These are phyloP conservation scores for Leucocoprinus leucothites DNA, from an alignment of 768 basidiomycete species.

Conservation along the genomic window DNA sequence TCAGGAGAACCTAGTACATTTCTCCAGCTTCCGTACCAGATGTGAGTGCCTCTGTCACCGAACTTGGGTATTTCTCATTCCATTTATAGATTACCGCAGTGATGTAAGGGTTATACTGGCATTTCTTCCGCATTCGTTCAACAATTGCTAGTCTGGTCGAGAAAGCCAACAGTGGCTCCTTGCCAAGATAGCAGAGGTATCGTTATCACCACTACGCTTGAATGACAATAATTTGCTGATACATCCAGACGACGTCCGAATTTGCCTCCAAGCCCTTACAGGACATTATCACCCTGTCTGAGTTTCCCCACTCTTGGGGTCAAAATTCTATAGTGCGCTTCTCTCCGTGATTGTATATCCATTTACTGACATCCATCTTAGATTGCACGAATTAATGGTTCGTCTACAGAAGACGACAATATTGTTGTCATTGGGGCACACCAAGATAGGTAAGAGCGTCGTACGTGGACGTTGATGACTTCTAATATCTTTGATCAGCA, in stretches of 20 bases:
- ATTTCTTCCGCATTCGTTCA: neutral
- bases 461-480: neutral
- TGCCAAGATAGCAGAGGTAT: conserved; percentile 61
- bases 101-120: conserved; percentile 42
- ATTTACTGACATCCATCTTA: conserved; percentile 25
- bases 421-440: conserved; percentile 77
- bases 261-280: conserved; percentile 57
- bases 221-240: conserved; percentile 8
- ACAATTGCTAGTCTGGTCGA: conserved; percentile 54
- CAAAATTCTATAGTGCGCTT: conserved; percentile 72
- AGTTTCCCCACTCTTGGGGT: conserved; percentile 81
- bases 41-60: conserved; percentile 38
- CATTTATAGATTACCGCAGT: conserved; percentile 45
- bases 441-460: conserved; percentile 62
- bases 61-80: conserved; percentile 3
- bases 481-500: conserved; percentile 34
- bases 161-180: conserved; percentile 79
- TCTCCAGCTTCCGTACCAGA: conserved; percentile 72
- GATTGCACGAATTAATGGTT: conserved; percentile 78
- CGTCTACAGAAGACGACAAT: conserved; percentile 55
- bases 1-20: conserved; percentile 57
- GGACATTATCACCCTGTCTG: conserved; percentile 57
- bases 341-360: neutral
- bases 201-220: conserved; percentile 6
- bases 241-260: conserved; percentile 56